Evolutionary conservation across 2,329 filamentous ascomycete genomes (phyloP).

Genomic region (Colletotrichum coccodes): DNA sequence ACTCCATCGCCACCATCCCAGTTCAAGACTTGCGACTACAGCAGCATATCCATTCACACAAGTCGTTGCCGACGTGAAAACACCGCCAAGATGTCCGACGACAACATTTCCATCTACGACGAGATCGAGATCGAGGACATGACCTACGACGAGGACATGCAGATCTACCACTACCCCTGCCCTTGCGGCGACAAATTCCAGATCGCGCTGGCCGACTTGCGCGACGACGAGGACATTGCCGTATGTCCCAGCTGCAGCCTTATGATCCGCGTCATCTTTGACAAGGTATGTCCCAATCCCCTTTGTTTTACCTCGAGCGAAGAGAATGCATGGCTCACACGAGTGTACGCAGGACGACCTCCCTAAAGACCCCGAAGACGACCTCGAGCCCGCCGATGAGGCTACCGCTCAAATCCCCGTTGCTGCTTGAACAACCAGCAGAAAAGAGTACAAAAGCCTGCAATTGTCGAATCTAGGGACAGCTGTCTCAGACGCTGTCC

Average conservation of each 20-base stretch:
- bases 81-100: slow-evolving; percentile 65
- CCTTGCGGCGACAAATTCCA: slow-evolving; percentile 98
- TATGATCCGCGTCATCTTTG: slow-evolving; percentile 96
- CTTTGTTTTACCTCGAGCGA: not conserved
- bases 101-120: slow-evolving; percentile 85
- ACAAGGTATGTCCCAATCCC: slow-evolving; percentile 65
- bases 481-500: not conserved
- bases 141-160: slow-evolving; percentile 83
- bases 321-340: not conserved
- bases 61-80: not conserved
- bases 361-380: slow-evolving; percentile 48
- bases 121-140: slow-evolving; percentile 99
- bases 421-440: slow-evolving; percentile 46
- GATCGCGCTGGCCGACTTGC: slow-evolving; percentile 84
- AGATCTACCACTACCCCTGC: slow-evolving; percentile 96
- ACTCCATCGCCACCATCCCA: slow-evolving; percentile 19
- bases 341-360: slow-evolving; percentile 51
- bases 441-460: not conserved
- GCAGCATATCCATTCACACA: not conserved
- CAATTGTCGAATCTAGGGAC: not conserved
- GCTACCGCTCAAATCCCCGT: slow-evolving; percentile 49
- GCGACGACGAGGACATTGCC: slow-evolving; percentile 92
- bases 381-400: slow-evolving; percentile 43
- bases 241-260: slow-evolving; percentile 97
- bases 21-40: not conserved